Evolutionary conservation across 1,284 basidiomycete genomes (phyloP).

Genomic region (Ceratobasidium sp.): DNA sequence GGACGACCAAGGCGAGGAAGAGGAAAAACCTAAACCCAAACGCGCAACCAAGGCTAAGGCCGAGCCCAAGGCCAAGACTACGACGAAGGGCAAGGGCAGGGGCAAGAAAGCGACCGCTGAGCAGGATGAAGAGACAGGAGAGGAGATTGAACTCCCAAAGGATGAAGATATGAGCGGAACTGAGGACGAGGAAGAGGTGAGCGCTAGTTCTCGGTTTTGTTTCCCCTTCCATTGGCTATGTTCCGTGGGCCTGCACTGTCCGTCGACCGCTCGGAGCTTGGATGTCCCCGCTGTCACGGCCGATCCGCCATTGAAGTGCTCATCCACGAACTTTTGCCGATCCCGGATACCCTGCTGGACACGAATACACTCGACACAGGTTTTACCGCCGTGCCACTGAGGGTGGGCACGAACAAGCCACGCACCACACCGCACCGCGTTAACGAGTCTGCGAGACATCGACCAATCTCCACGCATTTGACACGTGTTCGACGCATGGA

Average conservation of each 20-base stretch:
- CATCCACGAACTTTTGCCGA: too few relatives aligned
- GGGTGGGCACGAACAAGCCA: too few relatives aligned
- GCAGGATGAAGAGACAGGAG: slow-evolving; percentile 15
- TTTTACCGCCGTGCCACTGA: too few relatives aligned
- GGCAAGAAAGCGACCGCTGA: slow-evolving; percentile 26
- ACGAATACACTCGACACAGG: too few relatives aligned
- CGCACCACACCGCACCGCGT: too few relatives aligned
- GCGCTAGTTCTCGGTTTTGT: not conserved
- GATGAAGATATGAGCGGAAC: slow-evolving; percentile 45
- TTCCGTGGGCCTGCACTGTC: not conserved
- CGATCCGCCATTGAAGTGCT: not conserved
- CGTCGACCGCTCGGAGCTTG: not conserved
- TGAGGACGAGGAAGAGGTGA: slow-evolving; percentile 35
- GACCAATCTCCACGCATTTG: too few relatives aligned
- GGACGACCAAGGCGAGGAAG: slow-evolving; percentile 6
- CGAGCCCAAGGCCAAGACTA: slow-evolving; percentile 7
- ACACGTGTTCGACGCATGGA: too few relatives aligned
- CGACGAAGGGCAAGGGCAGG: slow-evolving; percentile 29
- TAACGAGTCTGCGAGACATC: too few relatives aligned
- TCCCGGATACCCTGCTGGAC: too few relatives aligned
- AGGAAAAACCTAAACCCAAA: slow-evolving; percentile 38
- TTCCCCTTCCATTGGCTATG: not conserved
- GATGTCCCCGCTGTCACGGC: not conserved
- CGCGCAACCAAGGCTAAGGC: slow-evolving; percentile 18
- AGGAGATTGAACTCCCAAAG: slow-evolving; percentile 40